A percentile compares a stretch with the other conserved stretches of the same genome.
Conservation (phyloP, 805 yeast genomes). For the Maudiozyma bulderi region DNA sequence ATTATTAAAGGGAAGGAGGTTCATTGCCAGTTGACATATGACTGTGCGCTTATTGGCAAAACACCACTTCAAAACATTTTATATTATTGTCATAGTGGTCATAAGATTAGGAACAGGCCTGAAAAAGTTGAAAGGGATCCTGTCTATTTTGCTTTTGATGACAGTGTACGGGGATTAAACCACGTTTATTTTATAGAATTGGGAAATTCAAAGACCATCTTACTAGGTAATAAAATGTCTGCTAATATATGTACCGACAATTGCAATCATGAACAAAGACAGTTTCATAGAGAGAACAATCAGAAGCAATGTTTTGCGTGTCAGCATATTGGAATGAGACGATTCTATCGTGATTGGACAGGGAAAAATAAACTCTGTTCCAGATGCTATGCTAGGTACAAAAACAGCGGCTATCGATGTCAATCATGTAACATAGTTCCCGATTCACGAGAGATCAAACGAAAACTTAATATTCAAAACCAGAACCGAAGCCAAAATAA, state of each 20-base stretch:
- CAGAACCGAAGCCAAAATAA: not conserved
- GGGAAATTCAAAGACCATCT: constrained; percentile 11
- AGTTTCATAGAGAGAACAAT: constrained; percentile 9
- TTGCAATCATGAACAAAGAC: constrained; percentile 15
- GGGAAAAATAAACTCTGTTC: constrained; percentile 19
- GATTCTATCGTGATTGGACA: constrained; percentile 21
- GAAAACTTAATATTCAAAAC: not conserved
- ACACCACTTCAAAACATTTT: constrained; percentile 18
- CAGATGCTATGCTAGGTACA: constrained; percentile 20
- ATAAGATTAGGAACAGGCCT: constrained; percentile 13
- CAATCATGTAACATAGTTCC: constrained; percentile 19
- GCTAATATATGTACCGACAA: constrained; percentile 10
- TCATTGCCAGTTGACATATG: constrained; percentile 20
- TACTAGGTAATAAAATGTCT: constrained; percentile 19
- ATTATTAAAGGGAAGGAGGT: constrained; percentile 16
- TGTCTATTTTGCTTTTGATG: constrained; percentile 15
- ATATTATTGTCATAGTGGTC: constrained; percentile 20
- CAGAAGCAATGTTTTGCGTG: constrained; percentile 20
- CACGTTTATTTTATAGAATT: constrained; percentile 13
- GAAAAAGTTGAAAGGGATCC: constrained; percentile 11
- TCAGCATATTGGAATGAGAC: constrained; percentile 15
- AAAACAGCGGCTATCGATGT: constrained; percentile 19
- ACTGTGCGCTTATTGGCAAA: constrained; percentile 17
- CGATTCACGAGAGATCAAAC: constrained; percentile 9
- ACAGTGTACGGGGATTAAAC: constrained; percentile 12